A percentile compares a stretch with the other conserved stretches of the same genome.
phyloP scores from a whole-genome alignment of 2,329 filamentous ascomycete species.

The Akanthomyces lecanii region DNA sequence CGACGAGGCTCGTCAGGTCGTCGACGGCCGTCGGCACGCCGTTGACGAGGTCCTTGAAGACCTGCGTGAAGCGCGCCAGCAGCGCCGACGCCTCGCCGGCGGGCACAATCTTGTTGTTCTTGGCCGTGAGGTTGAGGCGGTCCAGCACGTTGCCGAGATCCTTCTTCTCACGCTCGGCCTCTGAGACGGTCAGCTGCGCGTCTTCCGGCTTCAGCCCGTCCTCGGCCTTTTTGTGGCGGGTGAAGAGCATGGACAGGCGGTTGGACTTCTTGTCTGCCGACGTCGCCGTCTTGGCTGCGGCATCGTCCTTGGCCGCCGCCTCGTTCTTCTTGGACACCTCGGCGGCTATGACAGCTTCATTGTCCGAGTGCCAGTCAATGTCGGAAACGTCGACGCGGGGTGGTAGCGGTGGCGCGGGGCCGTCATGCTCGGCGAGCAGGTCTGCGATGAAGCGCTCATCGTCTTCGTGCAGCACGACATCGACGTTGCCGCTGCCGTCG shows the following conservation, averaged over 20 bases:
- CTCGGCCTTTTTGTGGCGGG: conserved; percentile 36
- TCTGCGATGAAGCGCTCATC: conserved; percentile 26
- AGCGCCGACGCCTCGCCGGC: conserved; percentile 76
- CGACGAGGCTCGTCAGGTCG: conserved; percentile 66
- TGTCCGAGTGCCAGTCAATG: conserved; percentile 42
- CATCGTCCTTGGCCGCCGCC: conserved; percentile 13
- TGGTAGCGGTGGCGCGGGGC: conserved; percentile 51
- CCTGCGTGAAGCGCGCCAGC: conserved; percentile 77
- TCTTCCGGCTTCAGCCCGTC: conserved; percentile 28
- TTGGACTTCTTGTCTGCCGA: conserved; percentile 29
- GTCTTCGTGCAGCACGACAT: conserved; percentile 15
- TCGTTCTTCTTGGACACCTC: conserved; percentile 19
- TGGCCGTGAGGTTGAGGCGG: conserved; percentile 74
- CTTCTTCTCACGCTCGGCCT: conserved; percentile 52
- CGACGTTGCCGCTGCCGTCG: conserved; percentile 3
- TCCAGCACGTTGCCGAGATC: conserved; percentile 80
- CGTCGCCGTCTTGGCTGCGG: conserved; percentile 23
- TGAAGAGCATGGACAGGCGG: conserved; percentile 34
- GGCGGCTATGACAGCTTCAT: conserved; percentile 22
- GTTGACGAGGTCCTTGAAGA: conserved; percentile 88
- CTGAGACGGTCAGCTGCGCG: conserved; percentile 29
- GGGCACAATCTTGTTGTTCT: conserved; percentile 81
- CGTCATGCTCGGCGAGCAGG: conserved; percentile 43
- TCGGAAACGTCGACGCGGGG: conserved; percentile 49
- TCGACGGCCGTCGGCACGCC: conserved; percentile 90